Evolutionary conservation across 139 green algal genomes (phyloP), one percentile per base, ranked within the genome.

Genomic region (Chlorella sp.): DNA sequence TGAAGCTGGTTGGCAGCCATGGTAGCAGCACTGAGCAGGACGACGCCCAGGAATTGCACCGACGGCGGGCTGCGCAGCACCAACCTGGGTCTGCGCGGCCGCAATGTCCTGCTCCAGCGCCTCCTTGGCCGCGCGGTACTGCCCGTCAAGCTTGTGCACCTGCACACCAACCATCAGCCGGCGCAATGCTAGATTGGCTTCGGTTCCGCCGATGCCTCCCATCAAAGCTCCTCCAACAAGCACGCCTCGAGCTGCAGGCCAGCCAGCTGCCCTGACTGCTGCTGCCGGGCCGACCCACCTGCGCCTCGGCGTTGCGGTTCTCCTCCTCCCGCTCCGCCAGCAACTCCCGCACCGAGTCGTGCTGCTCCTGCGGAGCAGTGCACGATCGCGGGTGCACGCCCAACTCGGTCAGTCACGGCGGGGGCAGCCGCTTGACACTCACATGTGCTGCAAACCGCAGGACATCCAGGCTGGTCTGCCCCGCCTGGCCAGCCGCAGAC

Each of bases 301-400:
- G 79, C 51, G 58, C 58, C 77, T 87, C 80, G 20, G 80, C 56
- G 14, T 76, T 76, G 40, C 43, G 48, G 70, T 93, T 93, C 83
- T 97, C 93, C 86, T 97, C 94, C 56, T 76, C 69, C 80, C 89
- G 88, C 89, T 97, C 92, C 13, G 67, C 69, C 76, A 92, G 85
- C 3, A 76, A 48, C 81, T 96, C 91, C 7, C 68, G 74, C 19
- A 67, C 75, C n/a, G 81, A 77, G 46, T 91, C 88, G 19, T 54
- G 46, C 75, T 68, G n/a, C 48, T 65, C 48, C 48, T 60, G 51
- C 11, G 51, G 51, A n/a, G n/a, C n/a, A n/a, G n/a, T n/a, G n/a
- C n/a, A n/a, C n/a, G n/a, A n/a, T n/a, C n/a, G n/a, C n/a, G n/a
- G n/a, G n/a, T n/a, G n/a, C n/a, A n/a, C n/a, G n/a, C n/a, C n/a